Conservation (phyloP, 345 rosid species). For the Kernera saxatilis region DNA sequence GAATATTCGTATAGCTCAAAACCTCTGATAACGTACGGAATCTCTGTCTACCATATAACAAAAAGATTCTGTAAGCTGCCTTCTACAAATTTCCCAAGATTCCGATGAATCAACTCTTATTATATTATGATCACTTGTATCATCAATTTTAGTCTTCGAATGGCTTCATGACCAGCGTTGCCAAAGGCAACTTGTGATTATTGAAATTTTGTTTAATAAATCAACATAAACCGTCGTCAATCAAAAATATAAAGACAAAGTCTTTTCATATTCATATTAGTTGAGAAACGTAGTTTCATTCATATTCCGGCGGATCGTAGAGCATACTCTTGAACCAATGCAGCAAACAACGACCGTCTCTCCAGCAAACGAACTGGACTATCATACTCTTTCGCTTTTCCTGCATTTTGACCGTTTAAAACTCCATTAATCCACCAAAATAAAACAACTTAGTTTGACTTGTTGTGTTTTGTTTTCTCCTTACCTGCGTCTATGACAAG, state of each 20-base stretch:
- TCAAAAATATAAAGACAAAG: not conserved
- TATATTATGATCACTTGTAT: not conserved
- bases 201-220: not conserved
- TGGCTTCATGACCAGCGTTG: not conserved
- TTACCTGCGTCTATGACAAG: constrained; percentile 84
- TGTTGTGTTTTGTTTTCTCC: not conserved
- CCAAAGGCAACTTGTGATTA: not conserved
- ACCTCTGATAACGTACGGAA: not conserved
- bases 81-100: not conserved
- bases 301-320: constrained; percentile 67
- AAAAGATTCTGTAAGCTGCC: not conserved
- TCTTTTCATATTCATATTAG: not conserved
- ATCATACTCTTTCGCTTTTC: constrained; percentile 72
- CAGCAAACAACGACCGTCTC: constrained; percentile 65
- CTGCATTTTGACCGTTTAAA: constrained; percentile 21
- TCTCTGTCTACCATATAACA: constrained; percentile 3
- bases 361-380: constrained; percentile 64
- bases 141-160: no score
- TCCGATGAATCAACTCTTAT: not conserved
- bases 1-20: not conserved
- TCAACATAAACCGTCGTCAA: not conserved
- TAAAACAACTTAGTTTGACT: not conserved
- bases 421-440: not conserved
- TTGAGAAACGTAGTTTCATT: constrained; percentile 19
- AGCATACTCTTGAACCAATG: constrained; percentile 89